Conservation (phyloP, 1,284 basidiomycete genomes). For the Garcileccinum viscosum region DNA sequence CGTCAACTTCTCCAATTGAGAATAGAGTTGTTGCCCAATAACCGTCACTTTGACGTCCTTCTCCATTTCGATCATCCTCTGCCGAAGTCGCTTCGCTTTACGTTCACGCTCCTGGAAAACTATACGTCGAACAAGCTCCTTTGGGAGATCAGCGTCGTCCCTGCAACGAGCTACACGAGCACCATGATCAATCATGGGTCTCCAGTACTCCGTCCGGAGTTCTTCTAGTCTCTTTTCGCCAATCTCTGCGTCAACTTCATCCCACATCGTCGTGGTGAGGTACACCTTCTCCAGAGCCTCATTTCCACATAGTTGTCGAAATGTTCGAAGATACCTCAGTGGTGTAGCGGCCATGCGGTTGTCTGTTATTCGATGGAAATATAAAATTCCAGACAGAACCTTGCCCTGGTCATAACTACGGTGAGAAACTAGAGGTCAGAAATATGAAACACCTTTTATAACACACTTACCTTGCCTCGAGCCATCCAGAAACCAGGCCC, state of each 20-base stretch:
- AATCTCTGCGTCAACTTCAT: background rate
- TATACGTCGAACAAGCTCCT: background rate
- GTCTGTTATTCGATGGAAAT: too few relatives aligned
- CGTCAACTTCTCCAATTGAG: conserved; percentile 4
- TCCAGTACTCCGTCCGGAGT: conserved; percentile 3
- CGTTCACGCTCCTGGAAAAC: background rate
- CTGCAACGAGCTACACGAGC: background rate
- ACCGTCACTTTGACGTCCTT: conserved; percentile 11
- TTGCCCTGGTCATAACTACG: conserved; percentile 33
- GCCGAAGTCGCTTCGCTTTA: background rate
- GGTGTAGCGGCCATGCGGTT: background rate
- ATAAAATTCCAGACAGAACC: background rate
- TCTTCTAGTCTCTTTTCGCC: conserved; percentile 7
- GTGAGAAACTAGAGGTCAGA: background rate
- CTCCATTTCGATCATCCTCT: conserved; percentile 3
- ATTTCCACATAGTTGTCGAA: background rate
- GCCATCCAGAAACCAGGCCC: background rate
- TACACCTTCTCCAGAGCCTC: background rate
- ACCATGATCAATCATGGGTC: background rate
- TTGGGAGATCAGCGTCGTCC: background rate
- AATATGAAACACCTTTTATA: background rate
- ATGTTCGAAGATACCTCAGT: background rate
- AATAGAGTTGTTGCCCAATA: conserved; percentile 8
- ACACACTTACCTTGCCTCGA: conserved; percentile 17
- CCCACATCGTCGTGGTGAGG: too few relatives aligned